Evolutionary conservation across 2,329 filamentous ascomycete genomes (phyloP), one percentile per base, ranked within the genome.

Genomic region (Fusarium algeriense): DNA sequence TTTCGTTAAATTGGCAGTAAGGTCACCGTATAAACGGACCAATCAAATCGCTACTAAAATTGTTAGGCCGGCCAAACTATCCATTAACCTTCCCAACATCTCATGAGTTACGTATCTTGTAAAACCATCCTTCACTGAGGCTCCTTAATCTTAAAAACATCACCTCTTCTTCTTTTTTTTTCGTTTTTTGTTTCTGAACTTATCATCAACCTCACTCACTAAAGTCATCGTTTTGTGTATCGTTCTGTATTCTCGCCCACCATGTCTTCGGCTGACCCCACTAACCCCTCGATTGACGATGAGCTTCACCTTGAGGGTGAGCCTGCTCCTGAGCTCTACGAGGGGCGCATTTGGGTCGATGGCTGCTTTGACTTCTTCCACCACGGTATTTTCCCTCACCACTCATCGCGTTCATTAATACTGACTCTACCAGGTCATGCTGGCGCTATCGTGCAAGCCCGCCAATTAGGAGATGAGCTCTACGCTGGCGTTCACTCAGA

Each of bases 351-450:
- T 77, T 99, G 97, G 97, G 93, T 99, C 30, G 96, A 99, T 81
- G 96, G 96, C 70, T 99, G 96, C 86, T 99, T 98, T 84, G 96
- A 99, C 85, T 99, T 99, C 83, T 97, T 95, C 83, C 96, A 99
- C 81, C 96, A 98, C 81, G 96, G 93, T 94, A 73, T 84, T 20
- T n/a, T 11, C 12, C 26, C 26, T 10, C 2, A 1, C 4, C 0
- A 2, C 2, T 10, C 12, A 11, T 32, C 34, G 41, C 23, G 7
- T 12, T n/a, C 19, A 14, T 1, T 17, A 9, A 17, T n/a, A 46
- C 44, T 67, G 1, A 72, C 41, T 6, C 7, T n/a, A 6, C 14
- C 15, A 95, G 93, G 96, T 77, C 96, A 99, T 85, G 96, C 96
- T 8, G 96, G 96, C 67, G 96, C 96, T 72, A 97, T 98, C 87